Conservation (phyloP, 306 rosid species). For the Medicago lupulina region DNA sequence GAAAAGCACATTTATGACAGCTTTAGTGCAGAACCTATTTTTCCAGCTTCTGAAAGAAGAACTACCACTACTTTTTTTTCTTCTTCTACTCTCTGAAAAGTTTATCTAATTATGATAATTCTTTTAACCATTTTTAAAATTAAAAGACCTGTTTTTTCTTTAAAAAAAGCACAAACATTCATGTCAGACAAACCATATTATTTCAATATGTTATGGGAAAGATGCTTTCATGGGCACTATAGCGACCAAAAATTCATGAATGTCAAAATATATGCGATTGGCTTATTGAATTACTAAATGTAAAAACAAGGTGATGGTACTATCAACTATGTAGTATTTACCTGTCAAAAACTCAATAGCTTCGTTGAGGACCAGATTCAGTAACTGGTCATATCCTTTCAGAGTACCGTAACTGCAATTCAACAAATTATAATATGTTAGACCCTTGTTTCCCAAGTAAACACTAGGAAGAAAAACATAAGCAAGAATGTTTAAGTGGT, state of each 20-base stretch:
- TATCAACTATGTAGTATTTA: constrained; percentile 33
- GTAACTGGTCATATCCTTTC: constrained; percentile 95
- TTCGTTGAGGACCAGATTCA: constrained; percentile 94
- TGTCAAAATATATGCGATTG: not conserved
- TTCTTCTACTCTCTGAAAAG: not conserved
- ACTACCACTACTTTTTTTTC: not conserved
- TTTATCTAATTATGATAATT: not conserved
- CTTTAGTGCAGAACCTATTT: not conserved
- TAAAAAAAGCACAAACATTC: not conserved
- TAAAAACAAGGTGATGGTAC: not conserved
- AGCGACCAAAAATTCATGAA: not conserved
- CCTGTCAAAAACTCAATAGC: constrained; percentile 92
- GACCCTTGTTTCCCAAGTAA: constrained; percentile 5
- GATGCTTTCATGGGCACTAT: not conserved
- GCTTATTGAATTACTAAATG: not conserved
- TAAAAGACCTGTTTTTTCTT: too few species aligned
- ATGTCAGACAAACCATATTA: not conserved
- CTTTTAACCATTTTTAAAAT: too few species aligned
- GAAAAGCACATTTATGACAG: not conserved
- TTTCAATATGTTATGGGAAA: not conserved
- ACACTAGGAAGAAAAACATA: not conserved
- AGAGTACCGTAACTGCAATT: constrained; percentile 76
- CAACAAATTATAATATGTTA: constrained; percentile 33
- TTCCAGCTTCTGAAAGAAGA: not conserved
- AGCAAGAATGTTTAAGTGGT: too few species aligned